Evolutionary conservation across 306 rosid species (phyloP), one percentile per base, ranked within the genome.

Genomic region (Luffa acutangula): DNA sequence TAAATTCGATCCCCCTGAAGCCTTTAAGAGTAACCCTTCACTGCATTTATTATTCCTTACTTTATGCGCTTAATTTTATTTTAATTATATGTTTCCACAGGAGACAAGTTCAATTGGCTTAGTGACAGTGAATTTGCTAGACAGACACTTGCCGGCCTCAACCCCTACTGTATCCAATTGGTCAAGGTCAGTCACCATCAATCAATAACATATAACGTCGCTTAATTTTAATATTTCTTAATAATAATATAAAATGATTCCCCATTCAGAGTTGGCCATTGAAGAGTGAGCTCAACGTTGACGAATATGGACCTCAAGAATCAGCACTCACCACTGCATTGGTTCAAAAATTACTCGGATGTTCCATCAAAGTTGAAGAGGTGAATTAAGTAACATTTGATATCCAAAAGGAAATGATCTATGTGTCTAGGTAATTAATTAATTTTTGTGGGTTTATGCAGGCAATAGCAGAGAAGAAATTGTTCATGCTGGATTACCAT

Each of bases 71-170:
- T 25, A 25, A 25, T 25, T 25, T 25, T 25, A 25, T 25, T 25
- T 25, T 25, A 25, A 25, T 25, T 18, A 9, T 21, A 58, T 3
- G 6, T 53, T 20, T 67, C 54, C 12, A 36, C 80, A 93, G 98
- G 79, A 86, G 98, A 93, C 87, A 90, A 87, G 75, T 91, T 91
- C 87, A 89, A 87, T 59, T 93, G 98, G 98, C 85, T 91, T 45
- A 90, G 90, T 83, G 96, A 93, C 52, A 89, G 80, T 59, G 96
- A 91, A 82, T 93, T 93, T 84, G 88, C 66, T 4, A 88, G 98
- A 86, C 98, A 93, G 46, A 93, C 97, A 45, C 89, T 93, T 45
- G 90, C 98, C 0, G 98, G 98, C 77, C 90, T 93, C 79, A 91
- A 93, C 79, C 98, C 98, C 6, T 93, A 71, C 66, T 73, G 86